A percentile compares a stretch with the other conserved stretches of the same genome.
These are phyloP conservation scores for Plasmodium sp. DNA, from an alignment of 169 alveolate species.

Conservation along the genomic window DNA sequence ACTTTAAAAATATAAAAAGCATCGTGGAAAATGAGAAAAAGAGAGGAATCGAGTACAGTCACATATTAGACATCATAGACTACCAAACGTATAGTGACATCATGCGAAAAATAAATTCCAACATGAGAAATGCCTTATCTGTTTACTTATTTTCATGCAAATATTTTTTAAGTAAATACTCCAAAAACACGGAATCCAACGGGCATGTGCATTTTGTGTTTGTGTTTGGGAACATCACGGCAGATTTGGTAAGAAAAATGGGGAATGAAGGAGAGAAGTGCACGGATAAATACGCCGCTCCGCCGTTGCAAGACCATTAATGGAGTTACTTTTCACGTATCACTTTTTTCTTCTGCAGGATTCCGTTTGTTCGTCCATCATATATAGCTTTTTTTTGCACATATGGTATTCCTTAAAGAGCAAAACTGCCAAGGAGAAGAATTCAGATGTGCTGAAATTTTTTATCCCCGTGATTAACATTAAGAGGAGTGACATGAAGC, in stretches of 20 bases:
- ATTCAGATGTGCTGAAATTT: slow-evolving; percentile 11
- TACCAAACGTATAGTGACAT: slow-evolving; percentile 11
- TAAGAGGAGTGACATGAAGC: slow-evolving; percentile 60
- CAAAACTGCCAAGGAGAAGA: slow-evolving; percentile 4
- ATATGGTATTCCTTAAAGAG: slow-evolving; percentile 62
- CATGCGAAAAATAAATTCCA: slow-evolving; percentile 26
- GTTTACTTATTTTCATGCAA: slow-evolving; percentile 66
- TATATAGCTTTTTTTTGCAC: slow-evolving; percentile 67
- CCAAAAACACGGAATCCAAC: slow-evolving; percentile 10
- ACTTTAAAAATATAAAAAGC: slow-evolving; percentile 38
- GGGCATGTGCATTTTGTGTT: slow-evolving; percentile 39
- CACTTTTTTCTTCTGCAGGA: slow-evolving; percentile 20
- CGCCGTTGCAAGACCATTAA: background rate
- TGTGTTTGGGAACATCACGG: slow-evolving; percentile 67
- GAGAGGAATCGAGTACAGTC: background rate
- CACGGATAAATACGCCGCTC: background rate
- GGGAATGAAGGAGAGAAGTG: background rate
- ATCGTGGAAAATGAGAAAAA: slow-evolving; percentile 43
- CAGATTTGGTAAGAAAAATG: slow-evolving; percentile 60
- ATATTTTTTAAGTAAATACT: slow-evolving; percentile 27
- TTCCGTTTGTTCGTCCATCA: slow-evolving; percentile 69
- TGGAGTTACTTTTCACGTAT: background rate
- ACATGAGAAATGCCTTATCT: slow-evolving; percentile 21
- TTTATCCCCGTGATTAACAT: slow-evolving; percentile 74
- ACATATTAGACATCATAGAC: slow-evolving; percentile 57